phyloP scores from a whole-genome alignment of 257 asterid genomes.

The Solanum acaule region DNA sequence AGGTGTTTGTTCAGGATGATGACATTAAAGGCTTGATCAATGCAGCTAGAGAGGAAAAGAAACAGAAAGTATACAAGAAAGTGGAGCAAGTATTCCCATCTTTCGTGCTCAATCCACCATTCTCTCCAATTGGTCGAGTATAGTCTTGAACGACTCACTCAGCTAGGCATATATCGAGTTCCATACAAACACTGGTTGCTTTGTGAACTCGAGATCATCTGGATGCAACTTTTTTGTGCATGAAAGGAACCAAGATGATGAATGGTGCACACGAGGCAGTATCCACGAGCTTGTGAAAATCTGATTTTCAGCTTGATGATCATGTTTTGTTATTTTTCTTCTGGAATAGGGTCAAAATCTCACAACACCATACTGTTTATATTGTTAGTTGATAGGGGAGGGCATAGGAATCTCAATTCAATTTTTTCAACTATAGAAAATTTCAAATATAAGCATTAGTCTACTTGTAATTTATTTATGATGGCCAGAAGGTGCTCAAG shows the following conservation, averaged over 20 bases:
- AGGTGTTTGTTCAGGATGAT: conserved; percentile 52
- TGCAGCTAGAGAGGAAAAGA: conserved; percentile 45
- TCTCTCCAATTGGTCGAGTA: conserved; percentile 82
- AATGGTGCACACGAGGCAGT: background rate
- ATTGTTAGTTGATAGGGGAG: conserved; percentile 14
- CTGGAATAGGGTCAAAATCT: background rate
- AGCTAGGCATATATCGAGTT: background rate
- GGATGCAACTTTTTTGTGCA: background rate
- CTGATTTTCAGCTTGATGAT: background rate
- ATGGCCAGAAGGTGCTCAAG: background rate
- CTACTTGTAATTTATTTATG: background rate
- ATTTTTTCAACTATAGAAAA: conserved; percentile 3
- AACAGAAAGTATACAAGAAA: conserved; percentile 24
- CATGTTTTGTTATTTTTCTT: background rate
- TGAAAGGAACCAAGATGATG: background rate
- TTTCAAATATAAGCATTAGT: conserved; percentile 1
- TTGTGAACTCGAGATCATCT: background rate
- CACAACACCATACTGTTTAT: conserved; percentile 19
- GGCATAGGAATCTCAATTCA: conserved; percentile 15
- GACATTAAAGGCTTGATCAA: conserved; percentile 42
- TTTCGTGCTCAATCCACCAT: conserved; percentile 67
- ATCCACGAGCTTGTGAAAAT: background rate
- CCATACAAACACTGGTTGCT: background rate
- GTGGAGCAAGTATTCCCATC: conserved; percentile 48
- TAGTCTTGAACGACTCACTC: conserved; percentile 14